Base-by-base conservation (phyloP, 1,284 basidiomycete species). In the Ganoderma resinaceum region DNA sequence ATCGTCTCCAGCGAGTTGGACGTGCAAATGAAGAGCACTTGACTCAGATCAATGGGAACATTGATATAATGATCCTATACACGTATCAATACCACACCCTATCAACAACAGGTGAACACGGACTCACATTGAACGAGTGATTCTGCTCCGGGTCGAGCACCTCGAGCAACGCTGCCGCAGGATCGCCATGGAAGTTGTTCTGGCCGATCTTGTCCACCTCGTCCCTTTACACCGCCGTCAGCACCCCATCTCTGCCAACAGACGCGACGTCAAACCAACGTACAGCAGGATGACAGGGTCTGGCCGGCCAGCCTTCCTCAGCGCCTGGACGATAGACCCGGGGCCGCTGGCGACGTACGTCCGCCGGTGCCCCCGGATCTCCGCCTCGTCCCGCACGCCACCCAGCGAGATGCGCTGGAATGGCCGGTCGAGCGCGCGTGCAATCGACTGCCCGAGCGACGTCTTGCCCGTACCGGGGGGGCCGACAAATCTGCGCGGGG, bases 351-450 rank as follows among this genome's bases (percentile, higher is more conserved):
- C 94, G 31, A 96, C 94, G 74, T 96, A 97, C n/a, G 95, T 97
- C 68, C 96, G 85, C 66, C 95, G 84, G 74, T 97, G 95, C 18
- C 95, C 95, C 68, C 91, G 88, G 75, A 97, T 96, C 80, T 97
- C 95, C 5, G 94, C 95, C 72, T 97, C 95, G 74, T 97, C 95
- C 9, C 94, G 88, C 14, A 97, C 91, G 64, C 95, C 95, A 49
- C 96, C 95, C 1, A 97, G 87, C n/a, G 94, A 94, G 76, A 97
- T 95, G 43, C 96, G 89, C 80, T 96, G 95, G 87, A 97, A 97
- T 0, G 96, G 94, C 68, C 95, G 83, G 66, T 87, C 85, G 20
- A 97, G 85, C 0, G 95, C 93, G 58, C 90, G 89, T 0, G 96
- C 95, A 61, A 97, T 91, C 1, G 94, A 95, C 77, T 95, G 93